Percentiles rank a stretch among this genome's conserved stretches.
Conservation (phyloP, 2,329 filamentous ascomycete genomes). For the Tolypocladium amazonense region DNA sequence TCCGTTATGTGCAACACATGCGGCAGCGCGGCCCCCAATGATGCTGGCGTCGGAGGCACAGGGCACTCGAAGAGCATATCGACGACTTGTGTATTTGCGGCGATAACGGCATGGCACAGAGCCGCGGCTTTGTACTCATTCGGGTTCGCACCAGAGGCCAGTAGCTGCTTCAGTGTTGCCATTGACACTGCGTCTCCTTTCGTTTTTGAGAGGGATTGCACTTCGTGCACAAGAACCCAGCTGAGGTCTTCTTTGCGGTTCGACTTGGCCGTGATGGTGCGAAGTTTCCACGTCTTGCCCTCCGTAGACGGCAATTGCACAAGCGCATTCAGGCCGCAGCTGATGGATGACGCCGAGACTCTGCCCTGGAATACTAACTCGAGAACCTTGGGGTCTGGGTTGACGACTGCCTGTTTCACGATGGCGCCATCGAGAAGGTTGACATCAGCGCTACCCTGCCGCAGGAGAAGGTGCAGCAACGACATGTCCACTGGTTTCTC, state of each 20-base stretch:
- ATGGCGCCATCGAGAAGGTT: constrained; percentile 36
- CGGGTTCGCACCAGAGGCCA: constrained; percentile 42
- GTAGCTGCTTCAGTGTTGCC: constrained; percentile 32
- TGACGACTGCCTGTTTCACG: constrained; percentile 27
- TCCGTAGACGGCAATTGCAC: constrained; percentile 31
- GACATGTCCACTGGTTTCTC: constrained; percentile 37
- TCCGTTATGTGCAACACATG: constrained; percentile 40
- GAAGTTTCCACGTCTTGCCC: constrained; percentile 38
- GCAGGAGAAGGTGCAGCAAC: constrained; percentile 36
- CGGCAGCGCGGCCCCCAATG: constrained; percentile 39
- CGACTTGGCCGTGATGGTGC: constrained; percentile 31
- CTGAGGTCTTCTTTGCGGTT: constrained; percentile 32
- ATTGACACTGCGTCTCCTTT: constrained; percentile 26
- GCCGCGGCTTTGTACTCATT: constrained; percentile 41
- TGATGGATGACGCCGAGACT: constrained; percentile 31
- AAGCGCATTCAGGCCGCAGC: constrained; percentile 30
- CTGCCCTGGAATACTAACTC: constrained; percentile 36
- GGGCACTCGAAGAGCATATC: constrained; percentile 35
- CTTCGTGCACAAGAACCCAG: constrained; percentile 38
- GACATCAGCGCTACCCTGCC: constrained; percentile 41
- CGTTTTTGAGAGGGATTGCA: constrained; percentile 29
- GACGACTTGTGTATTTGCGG: constrained; percentile 31
- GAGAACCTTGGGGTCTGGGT: constrained; percentile 36
- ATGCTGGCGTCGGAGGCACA: constrained; percentile 25
- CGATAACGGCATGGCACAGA: constrained; percentile 38